Conservation (phyloP, 1,139 yeast genomes). For the Hanseniaspora uvarum region DNA sequence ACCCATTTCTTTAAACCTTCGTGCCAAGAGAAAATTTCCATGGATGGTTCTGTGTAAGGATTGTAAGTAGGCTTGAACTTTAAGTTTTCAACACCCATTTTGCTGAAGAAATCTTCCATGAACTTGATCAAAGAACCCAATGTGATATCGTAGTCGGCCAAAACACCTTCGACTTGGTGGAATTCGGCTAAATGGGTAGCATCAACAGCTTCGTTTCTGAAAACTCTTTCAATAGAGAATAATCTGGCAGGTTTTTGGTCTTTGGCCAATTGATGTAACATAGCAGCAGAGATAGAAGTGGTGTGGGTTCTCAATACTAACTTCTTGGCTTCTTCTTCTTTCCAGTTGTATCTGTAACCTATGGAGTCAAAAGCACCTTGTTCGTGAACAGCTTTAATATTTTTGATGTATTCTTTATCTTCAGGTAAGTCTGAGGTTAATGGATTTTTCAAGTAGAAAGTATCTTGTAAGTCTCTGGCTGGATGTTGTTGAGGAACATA, state of each 20-base stretch:
- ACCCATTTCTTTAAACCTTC: constrained; percentile 94
- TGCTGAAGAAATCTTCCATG: constrained; percentile 93
- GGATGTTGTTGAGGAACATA: constrained; percentile 99
- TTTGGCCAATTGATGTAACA: constrained; percentile 77
- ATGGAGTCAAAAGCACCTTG: constrained; percentile 86
- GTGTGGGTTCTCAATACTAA: constrained; percentile 95
- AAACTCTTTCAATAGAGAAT: constrained; percentile 94
- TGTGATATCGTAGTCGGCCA: constrained; percentile 91
- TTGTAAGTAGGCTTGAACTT: constrained; percentile 98
- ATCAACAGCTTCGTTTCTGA: constrained; percentile 99
- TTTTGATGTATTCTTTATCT: constrained; percentile 66
- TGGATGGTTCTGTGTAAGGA: constrained; percentile 97
- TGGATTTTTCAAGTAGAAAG: constrained; percentile 94
- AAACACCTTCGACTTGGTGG: constrained; percentile 98
- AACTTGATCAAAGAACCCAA: constrained; percentile 94
- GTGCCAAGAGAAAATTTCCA: constrained; percentile 97
- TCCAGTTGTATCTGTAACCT: constrained; percentile 98
- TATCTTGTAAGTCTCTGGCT: constrained; percentile 96
- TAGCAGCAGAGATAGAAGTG: constrained; percentile 81
- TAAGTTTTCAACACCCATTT: constrained; percentile 92
- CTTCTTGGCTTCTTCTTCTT: constrained; percentile 74
- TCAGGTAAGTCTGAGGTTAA: constrained; percentile 65
- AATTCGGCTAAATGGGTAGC: constrained; percentile 99
- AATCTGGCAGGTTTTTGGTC: constrained; percentile 86
- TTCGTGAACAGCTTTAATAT: constrained; percentile 75